phyloP scores from a whole-genome alignment of 768 basidiomycete species.

The Galerina marginata region DNA sequence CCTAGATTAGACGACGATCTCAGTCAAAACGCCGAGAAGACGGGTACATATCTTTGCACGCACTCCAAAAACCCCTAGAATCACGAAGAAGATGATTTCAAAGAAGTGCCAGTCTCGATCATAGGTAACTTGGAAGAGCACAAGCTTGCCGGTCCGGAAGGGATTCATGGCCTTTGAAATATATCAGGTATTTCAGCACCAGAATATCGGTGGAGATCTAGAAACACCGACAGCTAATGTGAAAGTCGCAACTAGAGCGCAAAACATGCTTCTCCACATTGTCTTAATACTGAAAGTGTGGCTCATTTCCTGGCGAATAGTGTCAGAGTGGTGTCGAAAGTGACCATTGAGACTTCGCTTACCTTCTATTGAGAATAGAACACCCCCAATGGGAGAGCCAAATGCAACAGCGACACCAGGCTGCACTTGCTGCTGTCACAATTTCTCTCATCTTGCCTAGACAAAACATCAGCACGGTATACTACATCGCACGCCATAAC shows the following conservation, averaged over 20 bases:
- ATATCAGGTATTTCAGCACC: constrained; percentile 4
- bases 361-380: constrained; percentile 98
- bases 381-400: constrained; percentile 97
- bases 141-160: constrained; percentile 96
- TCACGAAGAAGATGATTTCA: constrained; percentile 94
- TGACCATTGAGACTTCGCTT: constrained; percentile 2
- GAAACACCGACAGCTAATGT: constrained; percentile 81
- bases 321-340: neutral
- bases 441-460: constrained; percentile 87
- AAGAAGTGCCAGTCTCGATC: constrained; percentile 99
- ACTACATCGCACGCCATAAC: constrained; percentile 25
- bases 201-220: neutral
- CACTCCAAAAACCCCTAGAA: constrained; percentile 96
- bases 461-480: constrained; percentile 21
- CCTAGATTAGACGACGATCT: constrained; percentile 50
- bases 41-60: constrained; percentile 23
- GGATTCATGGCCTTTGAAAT: constrained; percentile 91
- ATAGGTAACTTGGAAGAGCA: constrained; percentile 97
- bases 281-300: constrained; percentile 96
- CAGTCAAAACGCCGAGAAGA: neutral
- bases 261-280: constrained; percentile 98
- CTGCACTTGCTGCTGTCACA: constrained; percentile 93
- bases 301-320: constrained; percentile 86
- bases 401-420: constrained; percentile 99
- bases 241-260: constrained; percentile 95